Conservation (phyloP, 2,329 filamentous ascomycete genomes). For the Pseudogymnoascus sp. region DNA sequence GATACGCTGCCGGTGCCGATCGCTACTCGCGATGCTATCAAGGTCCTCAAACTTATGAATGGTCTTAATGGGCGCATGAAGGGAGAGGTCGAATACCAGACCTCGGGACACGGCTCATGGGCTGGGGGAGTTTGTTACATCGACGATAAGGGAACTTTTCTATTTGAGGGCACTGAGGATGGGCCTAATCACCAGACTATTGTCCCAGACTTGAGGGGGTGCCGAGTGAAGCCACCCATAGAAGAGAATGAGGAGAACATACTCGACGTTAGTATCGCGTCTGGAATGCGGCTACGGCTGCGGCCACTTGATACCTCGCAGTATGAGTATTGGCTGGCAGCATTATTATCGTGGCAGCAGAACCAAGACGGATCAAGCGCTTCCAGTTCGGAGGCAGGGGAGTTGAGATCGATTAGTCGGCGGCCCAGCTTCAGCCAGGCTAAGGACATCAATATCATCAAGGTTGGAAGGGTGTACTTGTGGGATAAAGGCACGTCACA, state of each 20-base stretch:
- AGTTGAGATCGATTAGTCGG: slow-evolving; percentile 27
- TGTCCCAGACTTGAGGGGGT: slow-evolving; percentile 68
- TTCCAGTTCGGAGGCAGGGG: neutral
- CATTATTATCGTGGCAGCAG: slow-evolving; percentile 75
- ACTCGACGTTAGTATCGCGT: slow-evolving; percentile 48
- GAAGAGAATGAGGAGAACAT: slow-evolving; percentile 40
- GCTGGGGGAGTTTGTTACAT: slow-evolving; percentile 67
- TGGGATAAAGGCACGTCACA: slow-evolving; percentile 70
- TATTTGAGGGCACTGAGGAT: slow-evolving; percentile 65
- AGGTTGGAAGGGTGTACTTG: slow-evolving; percentile 82
- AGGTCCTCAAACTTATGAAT: slow-evolving; percentile 69
- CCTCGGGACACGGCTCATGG: slow-evolving; percentile 56
- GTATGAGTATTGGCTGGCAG: slow-evolving; percentile 73
- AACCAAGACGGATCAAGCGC: slow-evolving; percentile 14
- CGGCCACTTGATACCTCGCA: slow-evolving; percentile 58
- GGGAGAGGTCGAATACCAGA: slow-evolving; percentile 67
- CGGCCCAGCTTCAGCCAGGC: slow-evolving; percentile 37
- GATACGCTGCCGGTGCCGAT: slow-evolving; percentile 55
- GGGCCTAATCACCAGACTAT: slow-evolving; percentile 59
- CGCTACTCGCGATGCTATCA: slow-evolving; percentile 61
- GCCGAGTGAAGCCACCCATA: slow-evolving; percentile 55
- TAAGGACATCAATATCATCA: slow-evolving; percentile 81
- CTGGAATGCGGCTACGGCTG: slow-evolving; percentile 55
- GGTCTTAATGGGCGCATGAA: slow-evolving; percentile 72
- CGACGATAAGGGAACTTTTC: slow-evolving; percentile 65